Base-by-base conservation (phyloP, 768 basidiomycete genomes). In the Mycena haematopus region DNA sequence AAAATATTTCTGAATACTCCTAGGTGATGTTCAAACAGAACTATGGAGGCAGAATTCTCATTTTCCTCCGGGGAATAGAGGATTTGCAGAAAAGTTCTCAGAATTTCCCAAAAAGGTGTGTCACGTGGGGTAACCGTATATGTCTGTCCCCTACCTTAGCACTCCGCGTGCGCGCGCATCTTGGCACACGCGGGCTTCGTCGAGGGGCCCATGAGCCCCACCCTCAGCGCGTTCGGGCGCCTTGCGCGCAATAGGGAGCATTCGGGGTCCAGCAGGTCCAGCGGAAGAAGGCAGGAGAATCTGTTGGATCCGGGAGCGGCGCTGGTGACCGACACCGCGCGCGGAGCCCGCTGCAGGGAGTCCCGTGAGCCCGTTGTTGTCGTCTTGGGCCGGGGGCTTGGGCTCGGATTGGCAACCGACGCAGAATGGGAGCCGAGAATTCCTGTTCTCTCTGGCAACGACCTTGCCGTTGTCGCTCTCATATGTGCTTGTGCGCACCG, bases 301-400 rank as follows among this genome's bases (percentile, higher is more conserved):
- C 60, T 62, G 35, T 35, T 0, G 51, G 52, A 17, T 38, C 40
- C 0, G 54, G 31, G 9, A 31, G 27, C n/a, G 27, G 52, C 9
- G 33, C 11, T 11, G 35, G 33, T 2, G 38, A 25, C 29, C 29
- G 29, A 31, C n/a, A n/a, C 6, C 15, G 19, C 25, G 24, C 17
- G 38, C 36, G 27, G 38, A 53, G 55, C n/a, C 58, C 45, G 52
- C 35, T 58, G 15, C 19, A 31, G 15, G 44, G 24, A 63, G 66
- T 33, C 62, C 66, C 17, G 38, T 38, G 51, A 63, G 62, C 47
- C 62, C 59, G 19, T 24, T 61, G 51, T 9, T 64, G 45, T 29
- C 52, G 21, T 62, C 66, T 36, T 67, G 66, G 66, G 66, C 62
- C 38, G 66, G 62, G 5, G 66, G 66, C 21, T 33, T 67, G 62